Percentiles rank a stretch among this genome's conserved stretches.
These are phyloP conservation scores for Cnidoscolus chayamansa DNA, from an alignment of 441 rosid genomes.

Conservation along the genomic window DNA sequence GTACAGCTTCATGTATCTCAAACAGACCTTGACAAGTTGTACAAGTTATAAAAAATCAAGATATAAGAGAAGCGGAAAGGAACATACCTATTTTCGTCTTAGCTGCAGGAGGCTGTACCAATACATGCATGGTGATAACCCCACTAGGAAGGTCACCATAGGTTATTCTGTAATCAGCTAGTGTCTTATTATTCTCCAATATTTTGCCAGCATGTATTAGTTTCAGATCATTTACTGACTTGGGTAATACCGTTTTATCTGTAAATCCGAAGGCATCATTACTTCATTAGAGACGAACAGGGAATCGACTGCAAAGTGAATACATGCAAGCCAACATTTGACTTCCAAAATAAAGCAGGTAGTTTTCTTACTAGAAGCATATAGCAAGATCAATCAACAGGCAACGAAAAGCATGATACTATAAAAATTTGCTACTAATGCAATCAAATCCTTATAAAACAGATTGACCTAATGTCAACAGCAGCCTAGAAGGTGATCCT, in stretches of 20 bases:
- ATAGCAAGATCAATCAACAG: not conserved
- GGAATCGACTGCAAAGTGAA: not conserved
- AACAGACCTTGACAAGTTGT: not conserved
- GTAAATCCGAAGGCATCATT: constrained; percentile 19
- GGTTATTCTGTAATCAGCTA: constrained; percentile 39
- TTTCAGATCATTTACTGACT: constrained; percentile 42
- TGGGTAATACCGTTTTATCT: constrained; percentile 38
- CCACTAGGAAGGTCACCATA: constrained; percentile 34
- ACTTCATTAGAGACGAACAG: constrained; percentile 11
- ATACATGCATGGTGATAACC: constrained; percentile 44
- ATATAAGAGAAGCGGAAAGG: constrained; percentile 7
- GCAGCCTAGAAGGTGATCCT: not conserved
- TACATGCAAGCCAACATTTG: not conserved
- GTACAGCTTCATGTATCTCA: not conserved
- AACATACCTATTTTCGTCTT: constrained; percentile 37
- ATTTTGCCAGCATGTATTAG: constrained; percentile 50
- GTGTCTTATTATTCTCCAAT: constrained; percentile 45
- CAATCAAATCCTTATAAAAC: not conserved
- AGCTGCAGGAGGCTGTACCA: constrained; percentile 38
- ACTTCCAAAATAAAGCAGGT: not conserved
- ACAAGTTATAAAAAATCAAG: not conserved
- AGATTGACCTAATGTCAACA: not conserved
- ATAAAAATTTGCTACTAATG: not conserved
- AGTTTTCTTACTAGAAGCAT: not conserved
- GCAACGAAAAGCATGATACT: not conserved